These are phyloP conservation scores for Aspergillus costaricaensis DNA, from an alignment of 2,329 filamentous ascomycete species.

Conservation along the genomic window DNA sequence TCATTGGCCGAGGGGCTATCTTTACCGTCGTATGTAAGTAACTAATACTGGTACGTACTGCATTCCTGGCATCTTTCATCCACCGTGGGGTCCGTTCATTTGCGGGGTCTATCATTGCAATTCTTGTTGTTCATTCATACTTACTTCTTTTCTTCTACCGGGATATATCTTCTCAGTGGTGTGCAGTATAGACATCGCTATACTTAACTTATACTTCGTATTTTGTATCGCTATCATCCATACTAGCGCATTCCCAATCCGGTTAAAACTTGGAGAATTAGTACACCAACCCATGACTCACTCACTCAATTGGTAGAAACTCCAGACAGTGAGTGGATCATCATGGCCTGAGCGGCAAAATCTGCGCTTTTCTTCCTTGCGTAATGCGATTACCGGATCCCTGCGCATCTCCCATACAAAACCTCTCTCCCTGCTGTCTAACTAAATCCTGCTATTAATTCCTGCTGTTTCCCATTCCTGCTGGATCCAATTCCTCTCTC, in stretches of 20 bases:
- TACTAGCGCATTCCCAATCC: no score
- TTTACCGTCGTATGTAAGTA: not conserved
- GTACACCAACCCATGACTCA: not conserved
- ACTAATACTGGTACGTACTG: not conserved
- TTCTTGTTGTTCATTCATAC: not conserved
- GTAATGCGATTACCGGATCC: not conserved
- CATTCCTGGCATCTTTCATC: not conserved
- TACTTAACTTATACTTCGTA: no score
- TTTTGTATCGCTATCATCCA: no score
- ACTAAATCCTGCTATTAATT: not conserved
- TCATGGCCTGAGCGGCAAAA: not conserved
- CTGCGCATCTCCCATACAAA: not conserved
- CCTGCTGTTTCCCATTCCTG: not conserved
- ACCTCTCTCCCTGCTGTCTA: not conserved
- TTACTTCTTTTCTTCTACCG: no score
- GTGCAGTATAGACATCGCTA: no score
- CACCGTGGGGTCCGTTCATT: not conserved
- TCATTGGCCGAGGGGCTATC: not conserved
- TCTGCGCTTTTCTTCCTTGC: not conserved
- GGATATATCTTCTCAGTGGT: no score
- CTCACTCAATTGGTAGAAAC: not conserved
- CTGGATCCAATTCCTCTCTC: not conserved
- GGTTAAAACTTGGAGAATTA: not conserved
- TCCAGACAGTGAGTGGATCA: not conserved
- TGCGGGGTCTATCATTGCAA: not conserved